Evolutionary conservation across 2,329 filamentous ascomycete genomes (phyloP).

Genomic region (Fusarium heterosporum): DNA sequence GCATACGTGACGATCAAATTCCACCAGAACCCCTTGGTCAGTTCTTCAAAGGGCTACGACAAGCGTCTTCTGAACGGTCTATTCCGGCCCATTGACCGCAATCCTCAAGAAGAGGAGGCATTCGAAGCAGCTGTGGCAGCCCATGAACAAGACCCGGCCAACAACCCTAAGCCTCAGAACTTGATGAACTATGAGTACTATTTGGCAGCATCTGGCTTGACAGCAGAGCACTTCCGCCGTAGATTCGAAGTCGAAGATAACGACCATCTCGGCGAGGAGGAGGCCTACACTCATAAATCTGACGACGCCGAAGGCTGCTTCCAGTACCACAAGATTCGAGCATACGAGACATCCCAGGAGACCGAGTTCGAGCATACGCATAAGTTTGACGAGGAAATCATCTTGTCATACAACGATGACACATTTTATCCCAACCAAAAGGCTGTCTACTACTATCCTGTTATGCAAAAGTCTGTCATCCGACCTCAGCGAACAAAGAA

Average conservation of each 20-base stretch:
- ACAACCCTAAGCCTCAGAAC: constrained; percentile 67
- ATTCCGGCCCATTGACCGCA: constrained; percentile 69
- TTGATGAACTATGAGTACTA: constrained; percentile 76
- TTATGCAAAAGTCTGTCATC: constrained; percentile 73
- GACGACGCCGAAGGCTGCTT: constrained; percentile 62
- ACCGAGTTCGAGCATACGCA: constrained; percentile 66
- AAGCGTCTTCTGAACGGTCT: constrained; percentile 70
- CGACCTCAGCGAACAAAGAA: constrained; percentile 73
- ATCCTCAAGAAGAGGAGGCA: constrained; percentile 64
- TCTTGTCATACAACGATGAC: constrained; percentile 69
- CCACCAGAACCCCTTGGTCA: constrained; percentile 70
- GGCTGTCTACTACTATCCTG: constrained; percentile 75
- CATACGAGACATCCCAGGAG: constrained; percentile 73
- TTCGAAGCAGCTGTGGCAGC: constrained; percentile 64
- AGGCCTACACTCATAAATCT: constrained; percentile 65
- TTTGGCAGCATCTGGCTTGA: constrained; percentile 62
- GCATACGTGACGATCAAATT: constrained; percentile 79
- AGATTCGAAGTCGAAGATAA: constrained; percentile 70
- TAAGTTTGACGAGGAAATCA: constrained; percentile 74
- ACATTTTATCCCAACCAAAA: constrained; percentile 63
- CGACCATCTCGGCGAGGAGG: constrained; percentile 62
- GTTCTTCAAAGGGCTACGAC: constrained; percentile 63
- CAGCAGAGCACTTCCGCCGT: constrained; percentile 67
- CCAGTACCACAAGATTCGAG: constrained; percentile 70
- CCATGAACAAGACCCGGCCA: constrained; percentile 67